Evolutionary conservation across 495 filamentous ascomycete genomes (phyloP), one percentile per base, ranked within the genome.

Genomic region (Rhypophila decipiens): DNA sequence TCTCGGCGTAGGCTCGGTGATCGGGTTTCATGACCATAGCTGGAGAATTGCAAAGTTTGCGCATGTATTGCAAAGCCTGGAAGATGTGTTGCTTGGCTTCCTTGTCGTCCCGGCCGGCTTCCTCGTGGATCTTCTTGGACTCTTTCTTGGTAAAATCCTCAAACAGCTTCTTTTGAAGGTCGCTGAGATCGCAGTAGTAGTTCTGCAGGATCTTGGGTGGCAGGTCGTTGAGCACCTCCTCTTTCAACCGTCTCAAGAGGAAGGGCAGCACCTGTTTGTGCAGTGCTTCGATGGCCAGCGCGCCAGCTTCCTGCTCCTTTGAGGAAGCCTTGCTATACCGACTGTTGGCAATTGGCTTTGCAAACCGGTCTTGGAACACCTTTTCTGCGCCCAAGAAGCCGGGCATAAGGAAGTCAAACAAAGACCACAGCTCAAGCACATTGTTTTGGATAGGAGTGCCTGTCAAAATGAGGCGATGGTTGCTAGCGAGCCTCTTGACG

Each of bases 371-470:
- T 36, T 95, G 72, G 75, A 98, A 98, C 21, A 98, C 91, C 66
- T 96, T 97, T 58, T 98, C 93, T 0, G 93, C 88, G n/a, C 93
- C 93, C 7, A 98, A 72, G 75, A 98, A 98, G 5, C 93, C 94
- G 4, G 93, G 93, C 93, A 98, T 98, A 49, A 98, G 70, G 72
- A 98, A 98, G 66, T 98, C 93, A 58, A 98, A 97, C 7, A 98
- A 69, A 0, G 89, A 95, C 93, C 93, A 98, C 2, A 98, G 73
- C 58, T 98, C 93, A n/a, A 85, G 78, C 11, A 98, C 74, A 53
- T 96, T 96, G 60, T 98, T 98, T 66, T 98, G 93, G 75, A 98
- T 98, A 0, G 93, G 93, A 2, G 93, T 98, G 35, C 93, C 93
- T 11, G 93, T 97, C 4, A 98, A 78, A 51, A 98, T 97, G 29